Base-by-base conservation (phyloP, 148 eudicot species). In the Fagopyrum esculentum region DNA sequence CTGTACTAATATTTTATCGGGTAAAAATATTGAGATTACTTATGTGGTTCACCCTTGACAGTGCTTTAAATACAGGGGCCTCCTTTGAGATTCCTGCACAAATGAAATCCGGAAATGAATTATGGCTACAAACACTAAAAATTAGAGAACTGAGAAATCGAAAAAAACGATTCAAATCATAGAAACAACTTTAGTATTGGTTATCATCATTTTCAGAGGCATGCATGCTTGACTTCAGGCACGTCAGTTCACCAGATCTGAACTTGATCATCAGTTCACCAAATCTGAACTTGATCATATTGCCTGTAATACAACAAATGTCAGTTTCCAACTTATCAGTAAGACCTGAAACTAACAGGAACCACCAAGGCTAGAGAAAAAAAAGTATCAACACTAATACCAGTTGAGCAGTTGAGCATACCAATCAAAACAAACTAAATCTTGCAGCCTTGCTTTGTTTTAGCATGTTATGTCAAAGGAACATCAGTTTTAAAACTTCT, bases 181-280 rank as follows among this genome's bases (percentile, higher is more conserved):
- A n/a, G n/a, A n/a, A n/a, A n/a, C 98, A 44, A 95, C 94, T 77
- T 79, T 90, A 9, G 98, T 95, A 81, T 95, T 95, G 45, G 97
- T 95, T 60, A 92, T 88, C 54, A 95, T 92, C 98, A 95, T 92
- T 77, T 86, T 95, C 54, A 95, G 74, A 19, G 89, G n/a, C n/a
- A n/a, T n/a, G 86, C 81, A 87, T 81, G 69, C 81, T 89, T 45
- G 98, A 84, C 80, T 86, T 90, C 74, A 95, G 80, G 71, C 87
- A 83, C 45, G 91, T 89, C 75, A 95, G 80, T 69, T 87, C 92
- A 68, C 98, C 98, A 6, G 93, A 83, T 79, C 77, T 92, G n/a
- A n/a, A n/a, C n/a, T n/a, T n/a, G n/a, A n/a, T n/a, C n/a, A n/a
- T n/a, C n/a, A n/a, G n/a, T n/a, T n/a, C n/a, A n/a, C n/a, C n/a